phyloP scores from a whole-genome alignment of 495 filamentous ascomycete species.

The Penicillium tannophilum region DNA sequence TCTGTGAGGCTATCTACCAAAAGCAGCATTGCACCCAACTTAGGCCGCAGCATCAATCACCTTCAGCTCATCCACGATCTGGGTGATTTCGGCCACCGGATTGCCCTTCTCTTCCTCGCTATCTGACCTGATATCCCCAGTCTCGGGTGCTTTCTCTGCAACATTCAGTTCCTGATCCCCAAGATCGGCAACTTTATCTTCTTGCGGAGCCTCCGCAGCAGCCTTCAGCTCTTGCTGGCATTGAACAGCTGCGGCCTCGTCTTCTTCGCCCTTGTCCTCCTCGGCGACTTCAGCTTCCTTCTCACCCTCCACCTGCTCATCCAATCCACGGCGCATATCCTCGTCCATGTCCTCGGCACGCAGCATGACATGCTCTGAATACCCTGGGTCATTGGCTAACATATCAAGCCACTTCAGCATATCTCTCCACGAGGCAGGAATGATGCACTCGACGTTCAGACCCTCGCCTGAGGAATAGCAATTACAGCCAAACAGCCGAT shows the following conservation, averaged over 20 bases:
- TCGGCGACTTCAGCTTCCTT: neutral
- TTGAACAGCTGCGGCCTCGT: neutral
- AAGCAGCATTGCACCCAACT: too few species aligned
- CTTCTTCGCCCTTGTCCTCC: neutral
- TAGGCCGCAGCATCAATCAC: neutral
- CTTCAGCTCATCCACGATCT: neutral
- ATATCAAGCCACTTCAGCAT: slow-evolving; percentile 48
- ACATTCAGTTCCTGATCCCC: neutral
- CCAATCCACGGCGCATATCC: slow-evolving; percentile 1
- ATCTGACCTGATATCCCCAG: neutral
- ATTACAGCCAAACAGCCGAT: slow-evolving; percentile 44
- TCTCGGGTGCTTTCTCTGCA: neutral
- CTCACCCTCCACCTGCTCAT: neutral
- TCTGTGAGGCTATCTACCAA: neutral
- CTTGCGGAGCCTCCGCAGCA: neutral
- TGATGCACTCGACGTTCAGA: slow-evolving; percentile 42
- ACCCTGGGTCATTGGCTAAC: slow-evolving; percentile 34
- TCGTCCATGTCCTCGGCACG: slow-evolving; percentile 17
- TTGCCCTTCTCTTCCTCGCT: neutral
- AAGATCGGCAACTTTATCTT: neutral
- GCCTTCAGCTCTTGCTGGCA: neutral
- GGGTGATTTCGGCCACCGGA: neutral
- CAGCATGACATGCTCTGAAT: slow-evolving; percentile 28
- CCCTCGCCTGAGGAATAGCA: slow-evolving; percentile 49
- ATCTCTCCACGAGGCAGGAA: slow-evolving; percentile 36